A percentile compares a stretch with the other conserved stretches of the same genome.
Evolutionary conservation across 805 yeast genomes (phyloP).

Genomic region (Candida railenensis): DNA sequence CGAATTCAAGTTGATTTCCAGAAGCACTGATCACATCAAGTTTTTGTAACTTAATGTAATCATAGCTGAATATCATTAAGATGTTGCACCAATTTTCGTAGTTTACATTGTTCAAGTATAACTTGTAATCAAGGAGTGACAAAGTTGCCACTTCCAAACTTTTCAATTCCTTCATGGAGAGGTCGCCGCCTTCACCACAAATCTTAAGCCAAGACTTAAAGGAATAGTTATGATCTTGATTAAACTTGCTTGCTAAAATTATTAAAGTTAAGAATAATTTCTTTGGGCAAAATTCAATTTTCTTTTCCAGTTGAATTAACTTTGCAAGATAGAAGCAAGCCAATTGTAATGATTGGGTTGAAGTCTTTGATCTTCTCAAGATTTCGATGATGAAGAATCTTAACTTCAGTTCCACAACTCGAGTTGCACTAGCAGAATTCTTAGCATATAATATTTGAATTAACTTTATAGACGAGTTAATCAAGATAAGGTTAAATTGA

Average conservation of each 20-base stretch:
- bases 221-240: conserved; percentile 70
- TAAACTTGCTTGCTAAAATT: conserved; percentile 70
- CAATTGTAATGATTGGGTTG: conserved; percentile 61
- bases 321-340: conserved; percentile 64
- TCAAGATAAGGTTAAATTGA: conserved; percentile 39
- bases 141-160: conserved; percentile 55
- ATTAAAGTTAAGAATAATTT: conserved; percentile 66
- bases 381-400: conserved; percentile 48
- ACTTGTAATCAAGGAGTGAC: conserved; percentile 51
- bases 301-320: conserved; percentile 25
- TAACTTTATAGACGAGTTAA: conserved; percentile 35
- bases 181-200: conserved; percentile 46
- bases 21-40: background rate
- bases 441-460: conserved; percentile 30
- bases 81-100: conserved; percentile 50
- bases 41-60: conserved; percentile 35
- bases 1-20: conserved; percentile 1
- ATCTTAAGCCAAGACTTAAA: conserved; percentile 73
- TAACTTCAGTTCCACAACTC: conserved; percentile 11
- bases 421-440: background rate
- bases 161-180: conserved; percentile 45
- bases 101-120: conserved; percentile 49
- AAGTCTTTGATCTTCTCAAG: conserved; percentile 37
- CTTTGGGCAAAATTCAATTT: conserved; percentile 50
- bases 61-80: conserved; percentile 41